Percentiles rank a stretch among this genome's conserved stretches.
These are phyloP conservation scores for Turnera subulata DNA, from an alignment of 345 rosid species.

Conservation along the genomic window DNA sequence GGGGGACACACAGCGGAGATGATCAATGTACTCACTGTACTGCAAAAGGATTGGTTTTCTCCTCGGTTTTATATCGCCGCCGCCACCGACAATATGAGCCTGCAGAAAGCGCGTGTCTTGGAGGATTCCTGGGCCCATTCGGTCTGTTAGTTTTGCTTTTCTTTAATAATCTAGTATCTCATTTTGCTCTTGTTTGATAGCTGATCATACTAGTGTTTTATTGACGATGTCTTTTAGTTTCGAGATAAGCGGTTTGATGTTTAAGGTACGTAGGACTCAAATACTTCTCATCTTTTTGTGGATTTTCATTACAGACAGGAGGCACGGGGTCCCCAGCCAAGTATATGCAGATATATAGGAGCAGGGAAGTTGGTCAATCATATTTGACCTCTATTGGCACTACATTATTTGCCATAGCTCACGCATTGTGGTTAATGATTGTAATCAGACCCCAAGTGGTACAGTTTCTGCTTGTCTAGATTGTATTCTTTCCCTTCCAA, in stretches of 20 bases:
- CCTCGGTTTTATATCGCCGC: conserved; percentile 89
- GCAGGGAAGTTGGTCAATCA: conserved; percentile 96
- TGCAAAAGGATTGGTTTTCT: conserved; percentile 51
- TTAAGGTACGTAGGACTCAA: no score
- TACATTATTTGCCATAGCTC: conserved; percentile 60
- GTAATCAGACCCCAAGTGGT: conserved; percentile 87
- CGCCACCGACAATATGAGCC: conserved; percentile 90
- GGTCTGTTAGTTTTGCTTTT: conserved; percentile 29
- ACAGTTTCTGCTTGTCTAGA: conserved; percentile 17
- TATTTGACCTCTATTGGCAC: conserved; percentile 82
- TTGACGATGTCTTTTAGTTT: not conserved
- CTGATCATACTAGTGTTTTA: not conserved
- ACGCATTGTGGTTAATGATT: conserved; percentile 73
- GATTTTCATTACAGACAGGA: conserved; percentile 29
- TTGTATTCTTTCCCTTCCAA: not conserved
- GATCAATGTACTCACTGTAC: conserved; percentile 63
- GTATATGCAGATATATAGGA: conserved; percentile 76
- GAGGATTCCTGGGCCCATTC: conserved; percentile 48
- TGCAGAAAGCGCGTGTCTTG: conserved; percentile 71
- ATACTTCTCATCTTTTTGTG: no score
- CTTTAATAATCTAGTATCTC: not conserved
- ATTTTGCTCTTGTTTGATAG: not conserved
- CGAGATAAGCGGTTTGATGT: not conserved
- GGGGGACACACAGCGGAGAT: conserved; percentile 99
- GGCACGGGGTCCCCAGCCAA: conserved; percentile 31